Conservation (phyloP, 495 filamentous ascomycete genomes). For the Rostrohypoxylon terebratum region DNA sequence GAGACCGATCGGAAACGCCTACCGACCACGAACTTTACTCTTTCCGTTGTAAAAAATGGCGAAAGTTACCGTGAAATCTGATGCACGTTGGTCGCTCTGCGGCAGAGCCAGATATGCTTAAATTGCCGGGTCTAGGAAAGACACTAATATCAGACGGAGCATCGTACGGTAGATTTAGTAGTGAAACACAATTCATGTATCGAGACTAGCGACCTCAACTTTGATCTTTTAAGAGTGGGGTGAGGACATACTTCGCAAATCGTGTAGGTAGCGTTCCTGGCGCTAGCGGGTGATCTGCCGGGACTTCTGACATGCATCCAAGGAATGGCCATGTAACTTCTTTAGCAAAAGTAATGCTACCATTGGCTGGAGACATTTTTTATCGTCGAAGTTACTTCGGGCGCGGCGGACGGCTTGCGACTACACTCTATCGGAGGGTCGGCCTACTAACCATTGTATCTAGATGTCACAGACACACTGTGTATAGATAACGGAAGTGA, state of each 20-base stretch:
- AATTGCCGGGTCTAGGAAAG: not conserved
- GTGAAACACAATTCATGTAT: slow-evolving; percentile 5
- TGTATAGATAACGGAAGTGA: not conserved
- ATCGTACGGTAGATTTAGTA: slow-evolving; percentile 2
- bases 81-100: not conserved
- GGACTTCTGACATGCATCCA: not conserved
- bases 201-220: slow-evolving; percentile 9
- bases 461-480: not conserved
- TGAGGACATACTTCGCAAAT: not conserved
- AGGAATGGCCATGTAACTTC: not conserved
- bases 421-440: not conserved
- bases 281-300: slow-evolving; percentile 16
- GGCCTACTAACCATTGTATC: not conserved
- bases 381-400: not conserved
- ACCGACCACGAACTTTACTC: not conserved
- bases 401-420: not conserved
- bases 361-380: not conserved
- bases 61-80: not conserved
- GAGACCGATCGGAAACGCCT: not conserved
- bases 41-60: not conserved
- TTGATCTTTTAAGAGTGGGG: slow-evolving; percentile 13
- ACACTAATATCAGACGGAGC: not conserved
- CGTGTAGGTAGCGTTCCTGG: not conserved
- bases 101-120: not conserved
- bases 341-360: not conserved